These are phyloP conservation scores for Fonsecaea pugnacius DNA, from an alignment of 2,329 filamentous ascomycete species.

Conservation along the genomic window DNA sequence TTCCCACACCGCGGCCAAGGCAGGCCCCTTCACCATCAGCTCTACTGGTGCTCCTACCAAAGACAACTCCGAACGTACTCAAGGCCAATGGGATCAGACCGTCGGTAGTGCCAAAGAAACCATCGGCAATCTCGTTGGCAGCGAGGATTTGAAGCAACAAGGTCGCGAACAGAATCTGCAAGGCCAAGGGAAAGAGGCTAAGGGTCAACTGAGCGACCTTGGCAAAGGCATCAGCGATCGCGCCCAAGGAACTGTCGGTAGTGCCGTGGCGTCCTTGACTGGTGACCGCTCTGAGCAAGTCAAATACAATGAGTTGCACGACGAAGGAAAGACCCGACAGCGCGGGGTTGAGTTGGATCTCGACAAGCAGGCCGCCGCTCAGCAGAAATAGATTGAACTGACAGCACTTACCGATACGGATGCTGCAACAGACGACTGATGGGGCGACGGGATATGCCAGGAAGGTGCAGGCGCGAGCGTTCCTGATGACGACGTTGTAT, in stretches of 20 bases:
- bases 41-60: conserved; percentile 70
- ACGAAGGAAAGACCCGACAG: conserved; percentile 81
- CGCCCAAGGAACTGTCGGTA: conserved; percentile 72
- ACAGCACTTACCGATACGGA: conserved; percentile 1
- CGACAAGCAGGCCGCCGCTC: conserved; percentile 65
- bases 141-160: conserved; percentile 72
- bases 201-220: conserved; percentile 78
- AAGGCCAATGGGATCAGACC: conserved; percentile 83
- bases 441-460: neutral
- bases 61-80: conserved; percentile 72
- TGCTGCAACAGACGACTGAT: neutral
- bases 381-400: conserved; percentile 21
- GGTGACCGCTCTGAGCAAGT: conserved; percentile 70
- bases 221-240: conserved; percentile 69
- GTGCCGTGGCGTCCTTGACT: conserved; percentile 71
- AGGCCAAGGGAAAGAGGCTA: conserved; percentile 80
- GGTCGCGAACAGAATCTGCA: conserved; percentile 78
- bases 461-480: neutral
- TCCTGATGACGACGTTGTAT: conserved; percentile 8
- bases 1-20: conserved; percentile 74
- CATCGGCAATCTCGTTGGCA: conserved; percentile 74
- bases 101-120: conserved; percentile 83
- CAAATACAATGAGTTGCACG: conserved; percentile 67
- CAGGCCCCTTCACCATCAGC: conserved; percentile 73
- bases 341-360: conserved; percentile 81